phyloP scores from a whole-genome alignment of 1,284 basidiomycete species.

The Ceratobasidium sp. region DNA sequence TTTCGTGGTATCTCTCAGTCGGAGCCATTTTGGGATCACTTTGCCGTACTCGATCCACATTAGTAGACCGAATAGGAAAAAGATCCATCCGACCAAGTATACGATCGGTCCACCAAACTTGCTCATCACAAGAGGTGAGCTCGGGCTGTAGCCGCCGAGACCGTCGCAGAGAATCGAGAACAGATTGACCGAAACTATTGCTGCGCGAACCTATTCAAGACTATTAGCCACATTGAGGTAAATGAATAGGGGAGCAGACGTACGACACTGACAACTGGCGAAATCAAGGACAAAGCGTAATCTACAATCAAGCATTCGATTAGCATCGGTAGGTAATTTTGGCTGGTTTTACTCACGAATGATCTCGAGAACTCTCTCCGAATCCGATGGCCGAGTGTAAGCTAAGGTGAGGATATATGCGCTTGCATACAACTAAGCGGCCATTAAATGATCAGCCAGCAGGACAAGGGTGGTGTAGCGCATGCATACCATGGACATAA shows the following conservation, averaged over 20 bases:
- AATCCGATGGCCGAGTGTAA: constrained; percentile 72
- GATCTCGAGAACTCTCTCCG: constrained; percentile 68
- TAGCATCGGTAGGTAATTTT: background rate
- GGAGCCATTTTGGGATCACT: constrained; percentile 52
- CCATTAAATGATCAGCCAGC: too few relatives aligned
- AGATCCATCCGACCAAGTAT: constrained; percentile 73
- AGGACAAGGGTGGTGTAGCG: constrained; percentile 53
- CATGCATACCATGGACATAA: constrained; percentile 74
- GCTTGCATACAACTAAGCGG: constrained; percentile 68
- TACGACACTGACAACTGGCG: constrained; percentile 79
- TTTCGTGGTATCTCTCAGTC: constrained; percentile 24
- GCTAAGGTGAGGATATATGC: constrained; percentile 78
- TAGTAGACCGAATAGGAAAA: constrained; percentile 70
- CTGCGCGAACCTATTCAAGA: constrained; percentile 66
- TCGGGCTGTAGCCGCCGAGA: constrained; percentile 62
- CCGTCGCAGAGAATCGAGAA: constrained; percentile 82
- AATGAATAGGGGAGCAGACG: constrained; percentile 54
- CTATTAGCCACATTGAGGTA: constrained; percentile 25
- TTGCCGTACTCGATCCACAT: constrained; percentile 74
- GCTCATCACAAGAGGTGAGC: constrained; percentile 67
- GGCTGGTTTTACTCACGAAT: constrained; percentile 62
- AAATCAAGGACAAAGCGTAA: constrained; percentile 74
- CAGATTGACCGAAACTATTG: constrained; percentile 79
- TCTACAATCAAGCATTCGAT: constrained; percentile 57
- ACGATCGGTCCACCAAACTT: constrained; percentile 81